Evolutionary conservation across 495 filamentous ascomycete species (phyloP).

Genomic region (Hypomontagnella monticulosa): DNA sequence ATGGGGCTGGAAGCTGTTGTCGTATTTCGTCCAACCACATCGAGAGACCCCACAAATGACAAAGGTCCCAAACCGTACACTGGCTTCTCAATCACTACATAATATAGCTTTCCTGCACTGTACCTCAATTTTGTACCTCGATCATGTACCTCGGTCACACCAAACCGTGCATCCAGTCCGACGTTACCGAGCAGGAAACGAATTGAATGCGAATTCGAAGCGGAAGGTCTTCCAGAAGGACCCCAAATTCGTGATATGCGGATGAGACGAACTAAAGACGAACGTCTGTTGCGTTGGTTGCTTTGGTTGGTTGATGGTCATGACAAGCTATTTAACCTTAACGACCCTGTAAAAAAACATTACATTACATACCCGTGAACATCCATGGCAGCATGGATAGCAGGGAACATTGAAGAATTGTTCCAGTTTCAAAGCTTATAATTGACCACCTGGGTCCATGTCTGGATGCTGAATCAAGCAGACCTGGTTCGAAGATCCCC

Average conservation of each 20-base stretch:
- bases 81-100: too few relatives aligned
- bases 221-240: neutral
- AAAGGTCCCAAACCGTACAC: neutral
- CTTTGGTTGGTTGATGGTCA: conserved; percentile 19
- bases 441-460: too few relatives aligned
- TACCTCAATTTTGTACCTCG: conserved; percentile 11
- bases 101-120: conserved; percentile 26
- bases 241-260: conserved; percentile 6
- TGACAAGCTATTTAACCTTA: neutral
- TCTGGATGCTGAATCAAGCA: neutral
- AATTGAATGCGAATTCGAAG: conserved; percentile 2
- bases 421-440: too few relatives aligned
- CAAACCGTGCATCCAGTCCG: conserved; percentile 20
- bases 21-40: conserved; percentile 60
- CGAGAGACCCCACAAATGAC: conserved; percentile 23
- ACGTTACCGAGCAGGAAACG: conserved; percentile 19
- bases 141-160: conserved; percentile 34
- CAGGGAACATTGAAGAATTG: too few relatives aligned
- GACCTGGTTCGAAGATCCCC: conserved; percentile 20
- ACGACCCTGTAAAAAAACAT: conserved; percentile 2
- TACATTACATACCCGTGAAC: too few relatives aligned
- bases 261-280: conserved; percentile 5
- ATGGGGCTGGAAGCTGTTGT: conserved; percentile 35
- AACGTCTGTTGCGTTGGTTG: neutral
- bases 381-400: too few relatives aligned